phyloP scores from a whole-genome alignment of 164 flowering plant genomes.

The Macadamia tetraphylla region DNA sequence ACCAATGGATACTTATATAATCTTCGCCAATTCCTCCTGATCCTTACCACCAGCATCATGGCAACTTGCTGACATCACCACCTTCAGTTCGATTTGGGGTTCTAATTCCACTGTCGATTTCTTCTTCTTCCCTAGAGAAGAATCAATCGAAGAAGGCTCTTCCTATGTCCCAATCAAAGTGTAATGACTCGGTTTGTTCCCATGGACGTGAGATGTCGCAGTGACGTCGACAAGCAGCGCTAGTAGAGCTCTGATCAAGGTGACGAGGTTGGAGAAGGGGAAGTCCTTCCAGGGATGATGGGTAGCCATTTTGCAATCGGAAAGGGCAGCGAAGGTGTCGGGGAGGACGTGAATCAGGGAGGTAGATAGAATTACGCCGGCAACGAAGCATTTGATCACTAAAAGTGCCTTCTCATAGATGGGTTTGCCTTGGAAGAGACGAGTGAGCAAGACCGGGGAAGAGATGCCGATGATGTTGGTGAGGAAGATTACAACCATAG shows the following conservation, averaged over 20 bases:
- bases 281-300: conserved; percentile 74
- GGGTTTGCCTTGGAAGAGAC: conserved; percentile 48
- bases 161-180: conserved; percentile 24
- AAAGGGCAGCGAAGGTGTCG: conserved; percentile 58
- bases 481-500: conserved; percentile 43
- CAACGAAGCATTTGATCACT: conserved; percentile 78
- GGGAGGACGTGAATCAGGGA: conserved; percentile 79
- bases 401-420: conserved; percentile 39
- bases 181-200: conserved; percentile 16
- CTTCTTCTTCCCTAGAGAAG: conserved; percentile 5
- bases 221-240: conserved; percentile 20
- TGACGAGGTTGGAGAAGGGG: conserved; percentile 60
- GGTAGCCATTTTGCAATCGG: conserved; percentile 52
- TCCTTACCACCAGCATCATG: not conserved
- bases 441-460: conserved; percentile 52
- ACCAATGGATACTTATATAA: too few species aligned
- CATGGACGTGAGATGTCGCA: not conserved
- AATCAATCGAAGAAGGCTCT: conserved; percentile 2
- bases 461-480: conserved; percentile 57
- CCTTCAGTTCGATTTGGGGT: not conserved
- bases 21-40: conserved; percentile 32
- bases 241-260: conserved; percentile 42
- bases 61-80: conserved; percentile 4
- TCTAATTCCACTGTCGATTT: not conserved
- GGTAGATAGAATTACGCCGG: conserved; percentile 76